Evolutionary conservation across 345 rosid genomes (phyloP), one percentile per base, ranked within the genome.

Genomic region (Hypericum androsaemum): DNA sequence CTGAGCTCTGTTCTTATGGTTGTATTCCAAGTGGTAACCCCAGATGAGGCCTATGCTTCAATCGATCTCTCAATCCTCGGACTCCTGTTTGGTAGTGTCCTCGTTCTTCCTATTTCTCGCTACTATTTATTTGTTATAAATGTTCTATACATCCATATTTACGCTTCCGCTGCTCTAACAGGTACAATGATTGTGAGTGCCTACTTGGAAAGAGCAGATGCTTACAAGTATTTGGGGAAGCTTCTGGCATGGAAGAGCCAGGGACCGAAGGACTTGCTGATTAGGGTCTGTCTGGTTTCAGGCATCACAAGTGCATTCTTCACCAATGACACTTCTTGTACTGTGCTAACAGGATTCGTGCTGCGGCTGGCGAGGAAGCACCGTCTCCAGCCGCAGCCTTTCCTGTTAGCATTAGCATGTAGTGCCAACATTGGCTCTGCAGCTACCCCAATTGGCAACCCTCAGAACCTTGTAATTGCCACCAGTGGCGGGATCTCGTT

Each of bases 351-450:
- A 3, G 95, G 86, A 58, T 89, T 86, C 53, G 86, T 84, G 2
- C 43, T 89, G 59, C 86, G 82, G 75, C 64, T 84, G 45, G 88
- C 94, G 11, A 72, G 88, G 66, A 86, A 79, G 48, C 86, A 84
- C 54, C 82, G 80, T 59, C 79, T 86, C 7, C 88, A 90, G 0
- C 94, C 92, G 36, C 85, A 80, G 12, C 92, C 98, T 0, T 86
- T 84, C 37, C 37, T 90, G 16, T 75, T 90, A 0, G 96, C 96
- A 13, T 70, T 86, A 37, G 98, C 96, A 43, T 78, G 90, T 0
- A 82, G 95, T 65, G 88, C 92, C 0, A 90, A 90, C 58, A 90
- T 86, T 0, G 96, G 98, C 0, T 90, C 96, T 5, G 64, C 98
- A 0, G 87, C 85, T 2, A 86, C 96, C 60, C 89, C 95, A 0